Evolutionary conservation across 768 basidiomycete species (phyloP).

Genomic region (Trametes meyenii): DNA sequence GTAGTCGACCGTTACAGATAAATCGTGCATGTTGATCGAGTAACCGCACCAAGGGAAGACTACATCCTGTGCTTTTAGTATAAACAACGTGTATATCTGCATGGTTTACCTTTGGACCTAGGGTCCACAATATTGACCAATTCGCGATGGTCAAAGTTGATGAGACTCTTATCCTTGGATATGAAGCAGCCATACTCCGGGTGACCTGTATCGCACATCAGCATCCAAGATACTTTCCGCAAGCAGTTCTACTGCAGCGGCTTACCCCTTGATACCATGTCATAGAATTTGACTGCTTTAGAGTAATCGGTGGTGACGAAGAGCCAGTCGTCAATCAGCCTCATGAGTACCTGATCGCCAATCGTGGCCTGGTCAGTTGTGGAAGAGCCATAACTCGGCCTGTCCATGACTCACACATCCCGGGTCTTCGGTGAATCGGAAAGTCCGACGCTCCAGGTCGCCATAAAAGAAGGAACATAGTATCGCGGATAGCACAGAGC

Average conservation of each 20-base stretch:
- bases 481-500: slow-evolving; percentile 92
- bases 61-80: slow-evolving; percentile 31
- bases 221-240: too few species aligned
- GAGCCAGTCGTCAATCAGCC: slow-evolving; percentile 95
- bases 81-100: background rate
- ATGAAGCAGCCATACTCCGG: slow-evolving; percentile 95
- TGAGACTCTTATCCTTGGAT: slow-evolving; percentile 83
- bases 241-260: background rate
- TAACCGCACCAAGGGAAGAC: slow-evolving; percentile 96
- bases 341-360: slow-evolving; percentile 64
- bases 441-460: slow-evolving; percentile 71
- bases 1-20: slow-evolving; percentile 84
- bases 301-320: slow-evolving; percentile 70
- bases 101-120: slow-evolving; percentile 41
- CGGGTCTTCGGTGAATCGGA: slow-evolving; percentile 55
- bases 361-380: background rate
- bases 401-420: slow-evolving; percentile 56
- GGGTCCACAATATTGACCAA: slow-evolving; percentile 57
- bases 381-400: background rate
- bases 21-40: slow-evolving; percentile 69
- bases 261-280: slow-evolving; percentile 73
- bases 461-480: slow-evolving; percentile 96
- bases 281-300: slow-evolving; percentile 70
- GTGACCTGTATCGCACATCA: slow-evolving; percentile 55
- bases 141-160: slow-evolving; percentile 74